phyloP scores from a whole-genome alignment of 768 basidiomycete species.

The Xerocomellus chrysenteron region DNA sequence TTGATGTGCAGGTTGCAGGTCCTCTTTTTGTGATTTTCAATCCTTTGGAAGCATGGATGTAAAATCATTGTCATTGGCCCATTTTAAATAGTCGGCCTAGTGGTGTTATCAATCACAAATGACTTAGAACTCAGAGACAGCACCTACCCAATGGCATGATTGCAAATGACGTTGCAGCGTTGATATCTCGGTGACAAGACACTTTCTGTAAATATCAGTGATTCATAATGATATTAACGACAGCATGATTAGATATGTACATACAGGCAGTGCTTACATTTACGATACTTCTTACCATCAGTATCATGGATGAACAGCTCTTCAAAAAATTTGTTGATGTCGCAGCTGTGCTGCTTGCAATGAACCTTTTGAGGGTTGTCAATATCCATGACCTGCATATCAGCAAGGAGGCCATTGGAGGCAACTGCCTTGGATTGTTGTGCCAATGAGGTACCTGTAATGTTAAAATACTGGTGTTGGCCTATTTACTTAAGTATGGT shows the following conservation, averaged over 20 bases:
- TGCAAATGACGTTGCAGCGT: neutral
- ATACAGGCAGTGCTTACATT: neutral
- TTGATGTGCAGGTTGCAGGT: neutral
- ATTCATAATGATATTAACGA: too few relatives aligned
- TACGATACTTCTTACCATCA: neutral
- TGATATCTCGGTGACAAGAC: neutral
- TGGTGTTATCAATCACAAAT: too few relatives aligned
- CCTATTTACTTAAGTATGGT: too few relatives aligned
- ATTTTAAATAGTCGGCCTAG: constrained; percentile 1
- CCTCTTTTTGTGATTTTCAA: neutral
- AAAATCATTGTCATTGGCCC: neutral
- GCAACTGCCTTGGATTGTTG: neutral
- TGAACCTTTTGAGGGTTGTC: neutral
- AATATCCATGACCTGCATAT: neutral
- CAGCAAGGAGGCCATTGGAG: neutral
- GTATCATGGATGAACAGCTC: neutral
- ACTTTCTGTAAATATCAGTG: neutral
- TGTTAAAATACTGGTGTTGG: neutral
- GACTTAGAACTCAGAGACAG: too few relatives aligned
- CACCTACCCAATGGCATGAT: neutral
- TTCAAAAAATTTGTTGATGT: neutral
- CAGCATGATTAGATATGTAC: neutral
- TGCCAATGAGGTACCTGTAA: neutral
- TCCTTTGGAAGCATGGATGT: neutral
- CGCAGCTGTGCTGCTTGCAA: neutral